phyloP scores from a whole-genome alignment of 805 yeast species.

The Candida wancherniae region DNA sequence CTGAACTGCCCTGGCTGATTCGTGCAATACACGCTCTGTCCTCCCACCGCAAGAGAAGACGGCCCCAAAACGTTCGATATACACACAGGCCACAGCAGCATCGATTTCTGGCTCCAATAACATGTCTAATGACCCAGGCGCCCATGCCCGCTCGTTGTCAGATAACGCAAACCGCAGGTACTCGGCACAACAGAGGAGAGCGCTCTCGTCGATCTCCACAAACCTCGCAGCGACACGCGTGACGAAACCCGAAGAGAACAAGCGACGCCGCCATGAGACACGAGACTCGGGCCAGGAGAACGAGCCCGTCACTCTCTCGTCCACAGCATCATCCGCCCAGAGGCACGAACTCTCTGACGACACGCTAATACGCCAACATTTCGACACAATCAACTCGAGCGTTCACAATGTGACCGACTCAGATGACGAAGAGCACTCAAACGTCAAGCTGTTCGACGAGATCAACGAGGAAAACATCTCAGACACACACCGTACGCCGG shows the following conservation, averaged over 20 bases:
- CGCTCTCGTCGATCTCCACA: conserved; percentile 14
- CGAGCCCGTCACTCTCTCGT: conserved; percentile 5
- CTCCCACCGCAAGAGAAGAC: too few species aligned
- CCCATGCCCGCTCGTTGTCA: conserved; percentile 15
- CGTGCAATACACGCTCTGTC: too few species aligned
- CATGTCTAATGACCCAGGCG: conserved; percentile 6
- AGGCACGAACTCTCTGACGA: conserved; percentile 11
- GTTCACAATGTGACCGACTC: conserved; percentile 12
- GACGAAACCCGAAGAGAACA: conserved; percentile 15
- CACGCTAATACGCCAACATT: conserved; percentile 17
- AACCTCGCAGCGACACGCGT: conserved; percentile 16
- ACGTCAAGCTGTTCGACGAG: too few species aligned
- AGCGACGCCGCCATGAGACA: conserved; percentile 15
- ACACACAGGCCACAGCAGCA: too few species aligned
- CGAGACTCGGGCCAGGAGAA: conserved; percentile 18
- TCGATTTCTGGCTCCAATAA: too few species aligned
- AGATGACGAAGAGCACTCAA: conserved; percentile 10
- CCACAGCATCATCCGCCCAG: conserved; percentile 7
- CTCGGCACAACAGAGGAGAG: conserved; percentile 13
- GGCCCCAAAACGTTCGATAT: too few species aligned
- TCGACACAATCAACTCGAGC: conserved; percentile 12
- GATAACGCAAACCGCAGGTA: conserved; percentile 11
- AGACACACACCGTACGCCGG: too few species aligned
- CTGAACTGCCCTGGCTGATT: too few species aligned
- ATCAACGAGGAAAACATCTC: conserved; percentile 11